Evolutionary conservation across 306 rosid species (phyloP).

Genomic region (Fragaria iinumae): DNA sequence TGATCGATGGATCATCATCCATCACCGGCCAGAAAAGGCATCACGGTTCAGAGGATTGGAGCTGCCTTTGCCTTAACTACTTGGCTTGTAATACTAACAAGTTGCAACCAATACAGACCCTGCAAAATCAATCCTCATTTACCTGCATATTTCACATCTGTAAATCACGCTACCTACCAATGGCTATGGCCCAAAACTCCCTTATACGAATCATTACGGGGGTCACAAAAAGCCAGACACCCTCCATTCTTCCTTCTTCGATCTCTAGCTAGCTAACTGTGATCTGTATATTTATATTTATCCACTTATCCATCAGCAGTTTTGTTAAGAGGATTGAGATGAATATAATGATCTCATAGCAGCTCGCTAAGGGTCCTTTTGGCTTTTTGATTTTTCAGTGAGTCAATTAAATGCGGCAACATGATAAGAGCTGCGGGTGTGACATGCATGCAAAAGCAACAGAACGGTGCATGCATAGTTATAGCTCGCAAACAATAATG

Average conservation of each 20-base stretch:
- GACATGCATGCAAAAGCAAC: slow-evolving; percentile 35
- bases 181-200: background rate
- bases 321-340: background rate
- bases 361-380: background rate
- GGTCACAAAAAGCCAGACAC: background rate
- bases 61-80: slow-evolving; percentile 12
- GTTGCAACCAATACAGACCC: slow-evolving; percentile 40
- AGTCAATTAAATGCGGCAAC: slow-evolving; percentile 34
- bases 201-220: background rate
- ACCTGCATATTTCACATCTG: background rate
- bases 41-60: background rate
- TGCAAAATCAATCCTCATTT: slow-evolving; percentile 23
- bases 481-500: slow-evolving; percentile 5
- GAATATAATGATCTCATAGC: slow-evolving; percentile 7
- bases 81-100: slow-evolving; percentile 27
- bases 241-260: background rate
- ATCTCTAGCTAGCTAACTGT: background rate
- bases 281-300: background rate
- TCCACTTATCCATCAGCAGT: background rate
- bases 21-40: background rate
- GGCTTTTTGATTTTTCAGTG: background rate
- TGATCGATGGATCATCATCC: background rate
- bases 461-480: slow-evolving; percentile 21
- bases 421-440: slow-evolving; percentile 22
- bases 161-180: background rate